Percentiles rank a stretch among this genome's conserved stretches.
Evolutionary conservation across 2,329 filamentous ascomycete species (phyloP).

Genomic region (Cyphellophora europaea): DNA sequence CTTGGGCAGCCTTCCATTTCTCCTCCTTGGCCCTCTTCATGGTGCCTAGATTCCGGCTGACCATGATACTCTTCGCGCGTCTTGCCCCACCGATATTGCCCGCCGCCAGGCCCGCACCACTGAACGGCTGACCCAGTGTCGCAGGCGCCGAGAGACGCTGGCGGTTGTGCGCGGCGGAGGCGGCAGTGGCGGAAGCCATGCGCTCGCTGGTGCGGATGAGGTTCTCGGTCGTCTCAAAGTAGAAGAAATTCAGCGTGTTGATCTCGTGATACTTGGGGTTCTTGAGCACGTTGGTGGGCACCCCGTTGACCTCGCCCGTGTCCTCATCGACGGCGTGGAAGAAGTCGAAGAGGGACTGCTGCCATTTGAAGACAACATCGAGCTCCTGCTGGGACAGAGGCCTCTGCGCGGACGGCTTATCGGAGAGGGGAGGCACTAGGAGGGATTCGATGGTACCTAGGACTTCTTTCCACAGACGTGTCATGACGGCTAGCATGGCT

Average conservation of each 20-base stretch:
- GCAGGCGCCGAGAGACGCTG: slow-evolving; percentile 65
- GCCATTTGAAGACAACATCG: slow-evolving; percentile 91
- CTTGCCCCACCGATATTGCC: slow-evolving; percentile 40
- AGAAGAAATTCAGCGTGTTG: slow-evolving; percentile 95
- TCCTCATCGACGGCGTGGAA: slow-evolving; percentile 89
- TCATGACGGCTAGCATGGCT: slow-evolving; percentile 99
- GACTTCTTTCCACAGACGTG: slow-evolving; percentile 94
- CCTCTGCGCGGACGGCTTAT: slow-evolving; percentile 82
- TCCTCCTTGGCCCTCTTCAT: slow-evolving; percentile 96
- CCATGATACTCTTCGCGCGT: slow-evolving; percentile 68
- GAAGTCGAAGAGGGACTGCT: slow-evolving; percentile 82
- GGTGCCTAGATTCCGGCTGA: slow-evolving; percentile 85
- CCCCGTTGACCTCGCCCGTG: slow-evolving; percentile 72
- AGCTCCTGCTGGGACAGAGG: slow-evolving; percentile 79
- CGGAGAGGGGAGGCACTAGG: slow-evolving; percentile 85
- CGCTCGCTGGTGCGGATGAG: slow-evolving; percentile 91
- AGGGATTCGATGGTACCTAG: slow-evolving; percentile 82
- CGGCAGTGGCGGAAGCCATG: slow-evolving; percentile 81
- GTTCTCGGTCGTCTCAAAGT: slow-evolving; percentile 84
- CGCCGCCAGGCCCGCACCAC: slow-evolving; percentile 43
- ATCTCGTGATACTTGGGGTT: slow-evolving; percentile 98
- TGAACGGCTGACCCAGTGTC: slow-evolving; percentile 28
- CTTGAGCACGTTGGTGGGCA: slow-evolving; percentile 84
- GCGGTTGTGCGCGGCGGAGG: slow-evolving; percentile 59
- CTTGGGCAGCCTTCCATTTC: slow-evolving; percentile 89